Evolutionary conservation across 148 eudicot species (phyloP).

Genomic region (Fallopia convolvulus): DNA sequence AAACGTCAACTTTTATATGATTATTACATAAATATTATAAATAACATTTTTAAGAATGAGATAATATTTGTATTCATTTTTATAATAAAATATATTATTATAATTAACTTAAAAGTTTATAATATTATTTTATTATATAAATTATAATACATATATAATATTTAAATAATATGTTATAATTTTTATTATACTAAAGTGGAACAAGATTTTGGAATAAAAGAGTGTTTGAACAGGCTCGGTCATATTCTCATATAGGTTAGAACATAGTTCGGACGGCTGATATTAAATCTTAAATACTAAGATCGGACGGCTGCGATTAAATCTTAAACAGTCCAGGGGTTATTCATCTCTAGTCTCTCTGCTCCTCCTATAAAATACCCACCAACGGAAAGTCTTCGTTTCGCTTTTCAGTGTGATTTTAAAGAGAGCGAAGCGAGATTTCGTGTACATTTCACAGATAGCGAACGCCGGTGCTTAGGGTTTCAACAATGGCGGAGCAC

Average conservation of each 20-base stretch:
- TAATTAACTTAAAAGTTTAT: too few species aligned
- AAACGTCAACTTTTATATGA: too few species aligned
- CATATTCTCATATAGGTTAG: too few species aligned
- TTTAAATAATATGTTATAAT: too few species aligned
- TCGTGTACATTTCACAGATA: not conserved
- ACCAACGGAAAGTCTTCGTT: slow-evolving; percentile 5
- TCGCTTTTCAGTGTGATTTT: not conserved
- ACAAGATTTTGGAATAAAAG: too few species aligned
- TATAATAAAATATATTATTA: too few species aligned
- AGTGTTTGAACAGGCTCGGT: not conserved
- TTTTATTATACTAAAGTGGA: too few species aligned
- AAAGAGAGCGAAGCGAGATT: slow-evolving; percentile 1
- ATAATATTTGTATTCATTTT: too few species aligned
- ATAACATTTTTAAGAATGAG: too few species aligned
- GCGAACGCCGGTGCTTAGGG: slow-evolving; percentile 19
- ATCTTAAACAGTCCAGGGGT: slow-evolving; percentile 4
- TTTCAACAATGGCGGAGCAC: slow-evolving; percentile 40
- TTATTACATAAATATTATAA: too few species aligned
- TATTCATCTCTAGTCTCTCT: not conserved
- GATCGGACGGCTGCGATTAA: slow-evolving; percentile 1
- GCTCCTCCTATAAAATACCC: not conserved
- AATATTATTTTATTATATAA: too few species aligned
- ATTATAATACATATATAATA: too few species aligned
- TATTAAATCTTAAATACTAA: not conserved
- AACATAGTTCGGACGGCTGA: not conserved